A percentile compares a stretch with the other conserved stretches of the same genome.
phyloP scores from a whole-genome alignment of 352 stramenopile species.

The Pythium rhizo-oryzae region DNA sequence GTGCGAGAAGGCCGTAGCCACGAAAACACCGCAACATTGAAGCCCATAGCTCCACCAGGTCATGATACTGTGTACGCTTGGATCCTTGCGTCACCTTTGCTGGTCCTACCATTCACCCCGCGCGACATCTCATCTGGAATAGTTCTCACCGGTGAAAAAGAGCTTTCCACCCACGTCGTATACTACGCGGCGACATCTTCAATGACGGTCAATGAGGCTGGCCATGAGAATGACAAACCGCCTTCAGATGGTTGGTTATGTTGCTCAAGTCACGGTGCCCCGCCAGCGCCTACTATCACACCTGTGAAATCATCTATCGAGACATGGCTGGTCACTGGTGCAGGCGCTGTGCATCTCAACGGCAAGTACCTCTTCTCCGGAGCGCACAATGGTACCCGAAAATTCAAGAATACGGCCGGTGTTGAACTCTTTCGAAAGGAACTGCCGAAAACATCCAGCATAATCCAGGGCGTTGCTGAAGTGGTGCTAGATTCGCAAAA shows the following conservation, averaged over 20 bases:
- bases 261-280: conserved; percentile 48
- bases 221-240: conserved; percentile 29
- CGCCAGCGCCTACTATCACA: conserved; percentile 36
- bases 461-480: conserved; percentile 42
- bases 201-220: neutral
- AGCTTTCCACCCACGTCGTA: conserved; percentile 66
- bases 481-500: conserved; percentile 5
- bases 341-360: conserved; percentile 58
- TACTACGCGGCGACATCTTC: conserved; percentile 62
- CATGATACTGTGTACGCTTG: conserved; percentile 43
- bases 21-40: neutral
- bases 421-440: conserved; percentile 78
- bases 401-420: conserved; percentile 66
- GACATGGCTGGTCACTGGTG: conserved; percentile 57
- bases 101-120: conserved; percentile 53
- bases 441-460: conserved; percentile 44
- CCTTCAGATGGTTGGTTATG: conserved; percentile 55
- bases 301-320: conserved; percentile 56
- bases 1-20: neutral
- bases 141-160: conserved; percentile 49
- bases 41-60: neutral
- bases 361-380: conserved; percentile 66
- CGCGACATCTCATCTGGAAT: conserved; percentile 32
- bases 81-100: conserved; percentile 52
- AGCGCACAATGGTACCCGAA: conserved; percentile 45